Percentiles rank a stretch among this genome's conserved stretches.
Evolutionary conservation across 495 filamentous ascomycete genomes (phyloP).

Genomic region (Penicillium fimorum): DNA sequence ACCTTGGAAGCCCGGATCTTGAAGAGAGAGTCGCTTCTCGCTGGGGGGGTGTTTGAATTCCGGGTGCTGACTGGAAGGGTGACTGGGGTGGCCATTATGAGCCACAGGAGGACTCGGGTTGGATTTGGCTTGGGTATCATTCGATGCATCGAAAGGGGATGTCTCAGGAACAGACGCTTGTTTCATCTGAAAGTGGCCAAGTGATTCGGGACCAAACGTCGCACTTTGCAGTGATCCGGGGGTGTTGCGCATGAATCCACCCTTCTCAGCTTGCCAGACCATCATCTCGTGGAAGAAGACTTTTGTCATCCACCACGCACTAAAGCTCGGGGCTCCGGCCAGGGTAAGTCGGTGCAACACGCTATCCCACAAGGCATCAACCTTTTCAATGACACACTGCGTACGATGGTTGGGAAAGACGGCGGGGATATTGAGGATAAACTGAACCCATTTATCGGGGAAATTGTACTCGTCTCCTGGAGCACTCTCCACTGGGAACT

Average conservation of each 20-base stretch:
- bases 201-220: conserved; percentile 32
- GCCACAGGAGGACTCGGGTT: conserved; percentile 7
- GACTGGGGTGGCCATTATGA: conserved; percentile 17
- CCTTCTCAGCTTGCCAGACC: conserved; percentile 84
- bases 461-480: conserved; percentile 58
- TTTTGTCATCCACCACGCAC: conserved; percentile 97
- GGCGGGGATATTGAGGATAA: conserved; percentile 69
- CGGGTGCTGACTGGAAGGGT: conserved; percentile 16
- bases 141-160: conserved; percentile 14
- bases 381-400: conserved; percentile 51
- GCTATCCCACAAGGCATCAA: conserved; percentile 46
- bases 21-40: conserved; percentile 25
- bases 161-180: conserved; percentile 11
- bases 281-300: conserved; percentile 97
- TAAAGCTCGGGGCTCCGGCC: conserved; percentile 78
- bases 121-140: conserved; percentile 13
- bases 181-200: conserved; percentile 28
- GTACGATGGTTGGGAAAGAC: conserved; percentile 71
- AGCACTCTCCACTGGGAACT: conserved; percentile 36
- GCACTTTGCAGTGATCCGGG: conserved; percentile 46
- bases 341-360: conserved; percentile 62
- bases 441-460: conserved; percentile 80
- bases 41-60: conserved; percentile 20
- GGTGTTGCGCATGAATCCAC: conserved; percentile 77
- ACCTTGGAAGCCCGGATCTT: conserved; percentile 36